phyloP scores from a whole-genome alignment of 108 stramenopile species.

The Pseudonitzschia delicatissima region DNA sequence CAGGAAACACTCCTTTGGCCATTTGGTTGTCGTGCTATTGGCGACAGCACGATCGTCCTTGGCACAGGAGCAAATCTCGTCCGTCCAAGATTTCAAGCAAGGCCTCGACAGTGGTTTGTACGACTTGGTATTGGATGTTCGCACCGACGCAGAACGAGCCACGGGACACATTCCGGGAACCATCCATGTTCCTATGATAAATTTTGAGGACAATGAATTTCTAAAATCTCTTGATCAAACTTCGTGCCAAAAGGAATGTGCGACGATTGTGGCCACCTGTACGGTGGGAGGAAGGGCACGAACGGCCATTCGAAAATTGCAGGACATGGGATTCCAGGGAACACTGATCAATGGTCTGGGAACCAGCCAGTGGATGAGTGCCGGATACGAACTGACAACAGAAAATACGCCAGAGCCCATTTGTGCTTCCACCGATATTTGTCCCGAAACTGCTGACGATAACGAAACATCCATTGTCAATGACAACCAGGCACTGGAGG shows the following conservation, averaged over 20 bases:
- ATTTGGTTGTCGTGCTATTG: no score
- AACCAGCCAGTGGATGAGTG: constrained; percentile 18
- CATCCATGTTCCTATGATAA: background rate
- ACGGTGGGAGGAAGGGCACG: constrained; percentile 10
- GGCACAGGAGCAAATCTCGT: no score
- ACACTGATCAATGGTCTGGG: constrained; percentile 32
- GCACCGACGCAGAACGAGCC: constrained; percentile 18
- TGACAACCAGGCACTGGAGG: no score
- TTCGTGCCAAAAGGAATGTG: background rate
- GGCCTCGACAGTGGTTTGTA: background rate
- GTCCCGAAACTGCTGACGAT: no score
- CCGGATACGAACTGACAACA: constrained; percentile 22
- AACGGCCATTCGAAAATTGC: constrained; percentile 12
- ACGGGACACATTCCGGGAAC: constrained; percentile 16
- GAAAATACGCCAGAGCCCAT: background rate
- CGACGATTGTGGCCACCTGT: background rate
- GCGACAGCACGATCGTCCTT: no score
- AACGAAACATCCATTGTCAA: no score
- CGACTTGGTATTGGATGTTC: constrained; percentile 19
- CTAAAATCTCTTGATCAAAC: background rate
- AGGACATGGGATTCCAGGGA: constrained; percentile 19
- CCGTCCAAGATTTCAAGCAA: background rate
- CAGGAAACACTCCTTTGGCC: no score
- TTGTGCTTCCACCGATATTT: no score
- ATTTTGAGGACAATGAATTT: background rate